These are phyloP conservation scores for Trichoderma asperelloides DNA, from an alignment of 495 filamentous ascomycete species.

Conservation along the genomic window DNA sequence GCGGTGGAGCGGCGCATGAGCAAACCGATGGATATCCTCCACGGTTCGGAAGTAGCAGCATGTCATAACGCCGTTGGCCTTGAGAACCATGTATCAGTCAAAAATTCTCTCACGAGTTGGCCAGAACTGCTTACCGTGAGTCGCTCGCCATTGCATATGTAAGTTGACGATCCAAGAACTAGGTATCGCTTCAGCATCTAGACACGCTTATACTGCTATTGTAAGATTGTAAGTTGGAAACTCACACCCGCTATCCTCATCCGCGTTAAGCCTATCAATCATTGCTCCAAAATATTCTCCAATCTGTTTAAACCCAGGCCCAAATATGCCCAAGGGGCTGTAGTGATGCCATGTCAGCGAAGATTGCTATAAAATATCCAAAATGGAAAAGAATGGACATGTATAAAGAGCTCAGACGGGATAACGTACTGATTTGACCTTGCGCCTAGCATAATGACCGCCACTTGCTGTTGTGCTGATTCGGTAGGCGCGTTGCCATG, in stretches of 20 bases:
- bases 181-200: neutral
- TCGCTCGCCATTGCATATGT: neutral
- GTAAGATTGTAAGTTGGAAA: neutral
- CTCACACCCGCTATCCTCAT: neutral
- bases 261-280: neutral
- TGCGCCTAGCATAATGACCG: neutral
- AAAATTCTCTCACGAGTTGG: neutral
- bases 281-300: neutral
- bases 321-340: neutral
- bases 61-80: neutral
- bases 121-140: neutral
- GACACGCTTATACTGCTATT: neutral
- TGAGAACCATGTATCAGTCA: neutral
- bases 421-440: neutral
- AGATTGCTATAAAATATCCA: too few species aligned
- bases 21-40: slow-evolving; percentile 42
- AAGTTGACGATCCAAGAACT: neutral
- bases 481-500: neutral
- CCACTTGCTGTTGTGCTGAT: neutral
- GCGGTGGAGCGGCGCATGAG: slow-evolving; percentile 37
- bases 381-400: neutral
- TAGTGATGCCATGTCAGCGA: neutral
- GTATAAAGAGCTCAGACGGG: too few species aligned
- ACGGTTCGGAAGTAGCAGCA: slow-evolving; percentile 37
- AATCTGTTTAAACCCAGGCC: neutral